Base-by-base conservation (phyloP, 495 filamentous ascomycete genomes). In the Aspergillus bertholletiae region DNA sequence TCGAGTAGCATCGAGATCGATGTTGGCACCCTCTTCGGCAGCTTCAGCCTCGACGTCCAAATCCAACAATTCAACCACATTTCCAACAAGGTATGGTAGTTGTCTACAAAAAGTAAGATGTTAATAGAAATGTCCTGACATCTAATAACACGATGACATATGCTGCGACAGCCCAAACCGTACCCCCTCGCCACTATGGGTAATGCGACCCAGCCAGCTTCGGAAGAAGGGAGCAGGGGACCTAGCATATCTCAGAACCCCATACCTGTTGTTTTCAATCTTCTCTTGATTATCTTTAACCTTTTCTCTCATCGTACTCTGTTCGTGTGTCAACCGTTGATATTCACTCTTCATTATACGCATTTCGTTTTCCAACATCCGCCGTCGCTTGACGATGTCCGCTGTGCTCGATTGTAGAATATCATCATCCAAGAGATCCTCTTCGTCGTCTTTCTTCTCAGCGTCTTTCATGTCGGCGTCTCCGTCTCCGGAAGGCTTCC, bases 261-360 rank as follows among this genome's bases (percentile, higher is more conserved):
- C 80, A 59, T 79, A 96, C 94, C 91, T 85, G 73, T 98, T 98
- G 71, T 98, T 98, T 55, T 96, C 92, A 56, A 98, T 97, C 84
- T 97, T 98, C 58, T 98, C 94, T 63, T 88, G 73, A 64, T 98
- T 98, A 67, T 98, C 94, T 81, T 97, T 97, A 68, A 97, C 96
- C 80, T 96, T 97, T 68, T 98, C 95, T 53, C 84, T 81, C 94
- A 97, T 98, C 54, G 87, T 83, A 49, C 85, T 82, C 77, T 96
- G 96, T 75, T 98, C 94, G 64, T 97, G 94, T 61, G 87, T 87
- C 78, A 98, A 80, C 62, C 94, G 86, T 71, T 96, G 90, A 66
- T 82, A 90, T 73, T 98, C 94, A 82, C 90, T 96, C 81, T 87
- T 93, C 94, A 97, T 97, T 71, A 98, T 96, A 53, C 94, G 84